Evolutionary conservation across 306 rosid genomes (phyloP).

Genomic region (Benincasa hispida): DNA sequence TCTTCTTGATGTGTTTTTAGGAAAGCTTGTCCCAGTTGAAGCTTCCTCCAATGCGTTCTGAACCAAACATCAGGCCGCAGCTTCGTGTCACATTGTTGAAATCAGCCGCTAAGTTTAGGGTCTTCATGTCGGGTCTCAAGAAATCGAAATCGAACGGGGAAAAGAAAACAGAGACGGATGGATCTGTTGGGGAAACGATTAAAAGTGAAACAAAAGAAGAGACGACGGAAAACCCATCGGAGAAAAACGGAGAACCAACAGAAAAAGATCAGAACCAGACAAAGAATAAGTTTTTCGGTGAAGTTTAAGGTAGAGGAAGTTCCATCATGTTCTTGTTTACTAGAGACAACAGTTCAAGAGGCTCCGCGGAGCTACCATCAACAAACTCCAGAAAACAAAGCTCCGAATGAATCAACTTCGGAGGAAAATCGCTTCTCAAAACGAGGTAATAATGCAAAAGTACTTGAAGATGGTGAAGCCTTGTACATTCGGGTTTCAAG

Average conservation of each 20-base stretch:
- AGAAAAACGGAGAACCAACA: background rate
- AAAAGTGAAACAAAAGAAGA: conserved; percentile 9
- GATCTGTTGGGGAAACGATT: conserved; percentile 8
- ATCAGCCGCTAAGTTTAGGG: conserved; percentile 79
- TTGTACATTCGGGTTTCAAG: conserved; percentile 64
- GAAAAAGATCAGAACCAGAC: conserved; percentile 1
- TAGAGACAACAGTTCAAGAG: conserved; percentile 61
- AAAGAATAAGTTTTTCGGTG: conserved; percentile 44
- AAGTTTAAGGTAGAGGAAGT: conserved; percentile 81
- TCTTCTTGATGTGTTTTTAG: conserved; percentile 66
- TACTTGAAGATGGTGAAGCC: conserved; percentile 86
- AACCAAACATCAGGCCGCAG: conserved; percentile 46
- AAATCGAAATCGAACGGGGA: conserved; percentile 33
- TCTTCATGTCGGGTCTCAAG: conserved; percentile 66
- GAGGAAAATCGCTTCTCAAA: conserved; percentile 76
- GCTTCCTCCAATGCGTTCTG: conserved; percentile 35
- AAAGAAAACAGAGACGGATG: conserved; percentile 23
- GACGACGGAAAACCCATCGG: background rate
- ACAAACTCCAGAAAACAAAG: conserved; percentile 24
- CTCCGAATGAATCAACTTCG: conserved; percentile 26
- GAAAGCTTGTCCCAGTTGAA: conserved; percentile 58
- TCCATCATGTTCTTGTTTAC: conserved; percentile 73
- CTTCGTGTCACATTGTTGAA: conserved; percentile 52
- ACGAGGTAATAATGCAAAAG: conserved; percentile 63
- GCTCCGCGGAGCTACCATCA: conserved; percentile 2